Conservation (phyloP, 129 eudicot species). For the Smallanthus sonchifolius region DNA sequence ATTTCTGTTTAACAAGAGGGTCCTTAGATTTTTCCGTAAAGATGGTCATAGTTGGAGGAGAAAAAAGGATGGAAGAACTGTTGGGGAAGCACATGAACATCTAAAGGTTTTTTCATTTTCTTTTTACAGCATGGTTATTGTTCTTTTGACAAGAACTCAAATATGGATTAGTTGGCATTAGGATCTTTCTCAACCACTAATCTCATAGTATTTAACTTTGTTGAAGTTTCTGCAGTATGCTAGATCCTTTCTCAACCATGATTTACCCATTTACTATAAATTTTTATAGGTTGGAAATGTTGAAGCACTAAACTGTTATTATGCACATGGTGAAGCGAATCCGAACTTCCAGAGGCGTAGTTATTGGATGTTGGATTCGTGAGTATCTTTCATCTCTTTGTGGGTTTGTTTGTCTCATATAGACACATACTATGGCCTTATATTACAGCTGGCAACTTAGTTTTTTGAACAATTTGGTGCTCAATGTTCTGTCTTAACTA, state of each 20-base stretch:
- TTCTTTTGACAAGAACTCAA: constrained; percentile 1
- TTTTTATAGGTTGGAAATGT: constrained; percentile 79
- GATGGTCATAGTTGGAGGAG: constrained; percentile 95
- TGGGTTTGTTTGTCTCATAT: background rate
- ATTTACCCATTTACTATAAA: constrained; percentile 10
- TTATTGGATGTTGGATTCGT: constrained; percentile 98
- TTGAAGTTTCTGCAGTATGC: background rate
- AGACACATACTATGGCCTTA: constrained; percentile 1
- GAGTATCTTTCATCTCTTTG: constrained; percentile 37
- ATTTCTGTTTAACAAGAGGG: constrained; percentile 83
- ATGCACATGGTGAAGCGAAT: constrained; percentile 85
- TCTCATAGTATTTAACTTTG: background rate
- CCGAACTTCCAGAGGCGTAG: constrained; percentile 91
- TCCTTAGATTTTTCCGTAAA: constrained; percentile 83
- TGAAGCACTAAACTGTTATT: constrained; percentile 92
- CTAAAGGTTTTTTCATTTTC: constrained; percentile 58
- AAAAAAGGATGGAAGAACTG: constrained; percentile 86
- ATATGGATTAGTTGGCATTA: constrained; percentile 5
- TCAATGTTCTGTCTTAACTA: background rate
- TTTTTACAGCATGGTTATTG: background rate
- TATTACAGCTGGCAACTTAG: background rate
- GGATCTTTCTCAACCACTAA: constrained; percentile 4
- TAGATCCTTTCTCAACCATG: background rate
- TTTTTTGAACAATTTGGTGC: constrained; percentile 8
- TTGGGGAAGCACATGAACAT: constrained; percentile 97